These are phyloP conservation scores for Cutaneotrichosporon sp. DNA, from an alignment of 1,284 basidiomycete species.

Conservation along the genomic window DNA sequence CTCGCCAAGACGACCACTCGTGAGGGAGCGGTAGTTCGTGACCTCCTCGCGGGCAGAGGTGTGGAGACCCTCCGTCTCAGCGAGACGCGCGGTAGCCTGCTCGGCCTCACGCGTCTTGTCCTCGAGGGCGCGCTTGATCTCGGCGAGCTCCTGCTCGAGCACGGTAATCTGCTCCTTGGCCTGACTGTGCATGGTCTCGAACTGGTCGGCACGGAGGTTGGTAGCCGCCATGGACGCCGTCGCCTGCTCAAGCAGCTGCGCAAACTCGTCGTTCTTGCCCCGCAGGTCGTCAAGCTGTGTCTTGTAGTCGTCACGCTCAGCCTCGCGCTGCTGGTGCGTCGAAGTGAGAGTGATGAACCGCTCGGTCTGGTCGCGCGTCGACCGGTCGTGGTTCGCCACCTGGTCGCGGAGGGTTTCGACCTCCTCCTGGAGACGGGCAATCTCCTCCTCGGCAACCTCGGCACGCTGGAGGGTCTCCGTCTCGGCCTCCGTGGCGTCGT, in stretches of 20 bases:
- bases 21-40: conserved; percentile 77
- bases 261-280: conserved; percentile 73
- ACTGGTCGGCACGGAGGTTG: conserved; percentile 66
- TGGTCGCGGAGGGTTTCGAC: conserved; percentile 73
- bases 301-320: conserved; percentile 69
- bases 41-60: conserved; percentile 87
- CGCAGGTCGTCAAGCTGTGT: conserved; percentile 71
- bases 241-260: conserved; percentile 82
- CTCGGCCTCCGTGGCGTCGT: conserved; percentile 77
- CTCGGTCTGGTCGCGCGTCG: conserved; percentile 77
- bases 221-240: conserved; percentile 75
- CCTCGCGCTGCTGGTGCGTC: conserved; percentile 73
- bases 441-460: conserved; percentile 76
- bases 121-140: conserved; percentile 77
- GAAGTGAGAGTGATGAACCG: conserved; percentile 74
- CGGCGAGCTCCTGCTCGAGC: conserved; percentile 72
- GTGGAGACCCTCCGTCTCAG: conserved; percentile 81
- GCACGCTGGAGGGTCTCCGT: conserved; percentile 78
- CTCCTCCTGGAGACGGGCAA: conserved; percentile 68
- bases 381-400: conserved; percentile 64
- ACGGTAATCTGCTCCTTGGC: conserved; percentile 66
- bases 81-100: conserved; percentile 63
- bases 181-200: conserved; percentile 72
- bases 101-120: conserved; percentile 70
- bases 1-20: conserved; percentile 79